These are phyloP conservation scores for Silene uniflora DNA, from an alignment of 148 eudicot species.

Conservation along the genomic window DNA sequence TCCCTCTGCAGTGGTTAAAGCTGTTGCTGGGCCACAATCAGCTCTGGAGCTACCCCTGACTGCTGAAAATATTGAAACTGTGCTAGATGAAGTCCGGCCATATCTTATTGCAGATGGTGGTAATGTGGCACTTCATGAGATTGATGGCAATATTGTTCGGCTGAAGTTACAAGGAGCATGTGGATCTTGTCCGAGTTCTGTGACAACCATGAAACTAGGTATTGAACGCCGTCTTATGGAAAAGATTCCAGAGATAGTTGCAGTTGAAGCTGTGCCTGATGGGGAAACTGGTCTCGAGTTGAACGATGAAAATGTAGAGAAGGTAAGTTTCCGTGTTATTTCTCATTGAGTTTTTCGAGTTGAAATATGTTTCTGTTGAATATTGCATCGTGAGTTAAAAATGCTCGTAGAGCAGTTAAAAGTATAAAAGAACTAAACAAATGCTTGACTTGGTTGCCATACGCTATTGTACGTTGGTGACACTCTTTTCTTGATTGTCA, in stretches of 20 bases:
- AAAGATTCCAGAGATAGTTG: conserved; percentile 88
- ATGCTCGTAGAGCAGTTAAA: not conserved
- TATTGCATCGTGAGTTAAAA: not conserved
- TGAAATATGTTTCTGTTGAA: not conserved
- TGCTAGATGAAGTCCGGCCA: conserved; percentile 82
- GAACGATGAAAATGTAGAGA: conserved; percentile 90
- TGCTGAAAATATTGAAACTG: conserved; percentile 78
- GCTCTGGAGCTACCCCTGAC: conserved; percentile 74
- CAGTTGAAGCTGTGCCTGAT: conserved; percentile 78
- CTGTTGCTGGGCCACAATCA: conserved; percentile 68
- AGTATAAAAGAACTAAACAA: no score
- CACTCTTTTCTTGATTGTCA: not conserved
- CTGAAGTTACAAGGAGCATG: conserved; percentile 91
- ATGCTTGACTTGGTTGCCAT: not conserved
- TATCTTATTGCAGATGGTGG: conserved; percentile 93
- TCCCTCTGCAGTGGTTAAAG: conserved; percentile 55
- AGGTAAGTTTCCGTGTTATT: conserved; percentile 40
- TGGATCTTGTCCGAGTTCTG: conserved; percentile 94
- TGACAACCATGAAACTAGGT: conserved; percentile 85
- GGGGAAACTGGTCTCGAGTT: conserved; percentile 94
- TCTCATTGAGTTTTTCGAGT: not conserved
- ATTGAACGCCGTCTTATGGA: conserved; percentile 92
- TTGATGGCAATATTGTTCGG: conserved; percentile 79
- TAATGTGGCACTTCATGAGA: conserved; percentile 86
- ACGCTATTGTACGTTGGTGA: not conserved